phyloP scores from a whole-genome alignment of 2,329 filamentous ascomycete genomes.

The Xylaria sp. region DNA sequence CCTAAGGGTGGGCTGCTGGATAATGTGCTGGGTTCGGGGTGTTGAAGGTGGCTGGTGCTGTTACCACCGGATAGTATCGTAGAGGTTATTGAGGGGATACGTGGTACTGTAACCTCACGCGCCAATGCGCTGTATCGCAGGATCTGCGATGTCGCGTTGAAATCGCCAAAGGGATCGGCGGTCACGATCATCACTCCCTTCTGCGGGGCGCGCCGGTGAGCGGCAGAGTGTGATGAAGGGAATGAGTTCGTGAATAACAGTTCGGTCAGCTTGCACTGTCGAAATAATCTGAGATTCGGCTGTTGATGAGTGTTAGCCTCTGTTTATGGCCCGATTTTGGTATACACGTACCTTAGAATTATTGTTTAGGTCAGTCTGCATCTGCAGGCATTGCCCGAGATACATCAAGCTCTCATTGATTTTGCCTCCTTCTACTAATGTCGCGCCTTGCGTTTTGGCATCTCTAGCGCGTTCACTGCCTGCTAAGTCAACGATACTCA shows the following conservation, averaged over 20 bases:
- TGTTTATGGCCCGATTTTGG: not conserved
- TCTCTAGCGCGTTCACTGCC: constrained; percentile 92
- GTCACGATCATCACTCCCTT: constrained; percentile 96
- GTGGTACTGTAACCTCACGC: constrained; percentile 88
- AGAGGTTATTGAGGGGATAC: constrained; percentile 80
- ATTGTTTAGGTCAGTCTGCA: constrained; percentile 81
- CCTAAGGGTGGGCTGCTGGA: constrained; percentile 38
- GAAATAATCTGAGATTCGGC: constrained; percentile 77
- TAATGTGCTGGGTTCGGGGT: constrained; percentile 31
- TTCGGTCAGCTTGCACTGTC: constrained; percentile 86
- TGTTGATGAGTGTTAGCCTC: constrained; percentile 42
- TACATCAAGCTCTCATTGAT: constrained; percentile 99
- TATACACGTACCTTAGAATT: constrained; percentile 68
- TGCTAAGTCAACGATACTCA: constrained; percentile 91
- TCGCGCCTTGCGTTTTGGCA: constrained; percentile 91
- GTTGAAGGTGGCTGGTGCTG: constrained; percentile 25
- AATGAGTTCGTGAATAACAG: constrained; percentile 88
- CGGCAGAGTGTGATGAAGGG: constrained; percentile 61
- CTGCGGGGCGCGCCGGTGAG: constrained; percentile 70
- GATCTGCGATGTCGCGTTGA: constrained; percentile 96
- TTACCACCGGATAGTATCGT: constrained; percentile 61
- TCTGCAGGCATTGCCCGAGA: constrained; percentile 92
- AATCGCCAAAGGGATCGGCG: constrained; percentile 89
- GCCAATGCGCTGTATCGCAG: constrained; percentile 92
- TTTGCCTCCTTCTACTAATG: constrained; percentile 92